A percentile compares a stretch with the other conserved stretches of the same genome.
These are phyloP conservation scores for Cladorrhinum sp. DNA, from an alignment of 2,329 filamentous ascomycete genomes.

Conservation along the genomic window DNA sequence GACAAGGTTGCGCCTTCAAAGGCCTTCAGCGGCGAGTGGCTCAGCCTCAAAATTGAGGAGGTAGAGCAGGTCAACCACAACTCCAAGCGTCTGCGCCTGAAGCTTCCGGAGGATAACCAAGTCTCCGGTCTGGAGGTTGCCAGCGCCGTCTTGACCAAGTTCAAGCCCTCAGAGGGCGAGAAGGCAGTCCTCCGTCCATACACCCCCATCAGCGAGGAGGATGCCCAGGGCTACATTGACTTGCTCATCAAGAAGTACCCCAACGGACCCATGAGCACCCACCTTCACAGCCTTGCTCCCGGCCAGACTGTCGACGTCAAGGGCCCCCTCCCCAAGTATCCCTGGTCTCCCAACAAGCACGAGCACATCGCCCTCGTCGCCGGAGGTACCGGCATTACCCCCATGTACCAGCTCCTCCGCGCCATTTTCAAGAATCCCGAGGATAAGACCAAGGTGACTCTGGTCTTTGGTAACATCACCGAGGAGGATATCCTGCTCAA, in stretches of 20 bases:
- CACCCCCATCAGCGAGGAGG: slow-evolving; percentile 87
- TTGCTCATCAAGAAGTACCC: slow-evolving; percentile 91
- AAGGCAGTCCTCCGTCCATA: slow-evolving; percentile 91
- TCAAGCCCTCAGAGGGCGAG: slow-evolving; percentile 74
- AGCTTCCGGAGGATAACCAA: slow-evolving; percentile 77
- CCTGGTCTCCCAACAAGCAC: slow-evolving; percentile 89
- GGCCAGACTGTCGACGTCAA: slow-evolving; percentile 88
- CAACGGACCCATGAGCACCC: slow-evolving; percentile 84
- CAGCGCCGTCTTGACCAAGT: slow-evolving; percentile 90
- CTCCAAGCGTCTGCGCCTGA: slow-evolving; percentile 89
- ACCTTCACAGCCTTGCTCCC: slow-evolving; percentile 78
- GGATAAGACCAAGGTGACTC: slow-evolving; percentile 96
- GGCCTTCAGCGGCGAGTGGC: slow-evolving; percentile 75
- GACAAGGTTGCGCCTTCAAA: slow-evolving; percentile 41
- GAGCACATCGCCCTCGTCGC: slow-evolving; percentile 81
- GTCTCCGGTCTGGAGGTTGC: slow-evolving; percentile 79
- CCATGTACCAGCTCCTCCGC: slow-evolving; percentile 93
- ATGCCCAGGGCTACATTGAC: slow-evolving; percentile 75
- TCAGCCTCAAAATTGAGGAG: slow-evolving; percentile 75
- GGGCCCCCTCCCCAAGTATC: slow-evolving; percentile 92
- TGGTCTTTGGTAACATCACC: slow-evolving; percentile 85
- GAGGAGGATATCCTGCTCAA: slow-evolving; percentile 92
- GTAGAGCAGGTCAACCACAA: slow-evolving; percentile 86
- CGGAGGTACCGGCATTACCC: slow-evolving; percentile 95
- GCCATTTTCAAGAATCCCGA: slow-evolving; percentile 94